Conservation (phyloP, 768 basidiomycete species). For the Trametes villosa region DNA sequence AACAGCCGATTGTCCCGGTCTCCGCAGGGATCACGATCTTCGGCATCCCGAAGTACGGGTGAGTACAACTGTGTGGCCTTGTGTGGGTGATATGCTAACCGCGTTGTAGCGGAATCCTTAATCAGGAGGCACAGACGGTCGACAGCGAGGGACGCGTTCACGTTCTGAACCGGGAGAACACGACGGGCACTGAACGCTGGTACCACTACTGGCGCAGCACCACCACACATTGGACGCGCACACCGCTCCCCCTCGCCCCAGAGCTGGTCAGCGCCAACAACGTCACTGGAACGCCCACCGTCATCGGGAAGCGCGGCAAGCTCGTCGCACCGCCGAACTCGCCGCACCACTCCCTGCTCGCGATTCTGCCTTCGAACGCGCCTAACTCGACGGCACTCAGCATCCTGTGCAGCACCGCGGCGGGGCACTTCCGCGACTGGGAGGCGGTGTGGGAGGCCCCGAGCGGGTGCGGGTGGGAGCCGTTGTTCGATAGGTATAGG, state of each 20-base stretch:
- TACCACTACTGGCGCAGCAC: slow-evolving; percentile 38
- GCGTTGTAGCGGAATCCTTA: slow-evolving; percentile 36
- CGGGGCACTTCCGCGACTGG: slow-evolving; percentile 40
- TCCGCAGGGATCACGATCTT: slow-evolving; percentile 42
- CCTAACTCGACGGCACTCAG: slow-evolving; percentile 38
- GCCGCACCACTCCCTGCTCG: slow-evolving; percentile 27
- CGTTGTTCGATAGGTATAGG: slow-evolving; percentile 40
- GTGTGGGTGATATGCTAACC: not conserved
- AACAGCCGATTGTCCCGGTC: slow-evolving; percentile 37
- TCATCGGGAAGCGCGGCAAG: slow-evolving; percentile 45
- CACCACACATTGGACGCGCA: slow-evolving; percentile 38
- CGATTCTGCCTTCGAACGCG: slow-evolving; percentile 41
- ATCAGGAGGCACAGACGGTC: slow-evolving; percentile 40
- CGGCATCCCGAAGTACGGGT: slow-evolving; percentile 44
- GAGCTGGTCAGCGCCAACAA: slow-evolving; percentile 36
- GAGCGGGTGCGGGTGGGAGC: slow-evolving; percentile 39
- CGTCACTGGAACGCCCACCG: slow-evolving; percentile 41
- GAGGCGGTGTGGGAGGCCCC: slow-evolving; percentile 35
- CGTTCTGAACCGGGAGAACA: slow-evolving; percentile 43
- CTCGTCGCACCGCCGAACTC: slow-evolving; percentile 29
- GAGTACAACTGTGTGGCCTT: not conserved
- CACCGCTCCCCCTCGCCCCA: slow-evolving; percentile 34
- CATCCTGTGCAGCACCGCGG: slow-evolving; percentile 37
- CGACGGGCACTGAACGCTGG: slow-evolving; percentile 40
- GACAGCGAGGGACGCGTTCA: slow-evolving; percentile 37